phyloP scores from a whole-genome alignment of 108 stramenopile species.

The Nitzschia putrida region DNA sequence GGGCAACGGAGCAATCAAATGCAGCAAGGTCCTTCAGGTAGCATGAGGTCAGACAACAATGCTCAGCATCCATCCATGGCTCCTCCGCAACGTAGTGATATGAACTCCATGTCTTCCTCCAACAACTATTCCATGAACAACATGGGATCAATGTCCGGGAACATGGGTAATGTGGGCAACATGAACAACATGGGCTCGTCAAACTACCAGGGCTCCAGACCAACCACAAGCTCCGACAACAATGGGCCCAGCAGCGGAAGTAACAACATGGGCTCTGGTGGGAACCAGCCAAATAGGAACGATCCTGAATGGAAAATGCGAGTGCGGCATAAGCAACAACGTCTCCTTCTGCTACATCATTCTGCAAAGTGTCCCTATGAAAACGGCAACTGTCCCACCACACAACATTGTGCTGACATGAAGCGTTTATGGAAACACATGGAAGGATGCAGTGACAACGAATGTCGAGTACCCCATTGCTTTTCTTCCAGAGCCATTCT shows the following conservation, averaged over 20 bases:
- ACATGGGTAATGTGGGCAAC: neutral
- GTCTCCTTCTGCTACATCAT: conserved; percentile 92
- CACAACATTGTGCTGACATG: conserved; percentile 97
- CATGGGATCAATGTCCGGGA: conserved; percentile 8
- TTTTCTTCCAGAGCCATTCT: conserved; percentile 96
- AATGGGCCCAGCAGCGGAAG: neutral
- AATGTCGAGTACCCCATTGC: conserved; percentile 93
- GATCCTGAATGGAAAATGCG: conserved; percentile 87
- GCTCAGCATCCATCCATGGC: conserved; percentile 18
- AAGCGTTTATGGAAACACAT: conserved; percentile 98
- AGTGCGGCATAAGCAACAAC: conserved; percentile 97
- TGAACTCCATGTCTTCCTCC: conserved; percentile 17
- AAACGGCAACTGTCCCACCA: conserved; percentile 83
- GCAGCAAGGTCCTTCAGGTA: neutral
- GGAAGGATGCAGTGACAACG: conserved; percentile 95
- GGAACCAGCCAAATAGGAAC: conserved; percentile 45
- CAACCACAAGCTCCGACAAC: neutral
- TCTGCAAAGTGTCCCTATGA: conserved; percentile 95
- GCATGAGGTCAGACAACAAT: conserved; percentile 23
- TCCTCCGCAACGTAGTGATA: conserved; percentile 6
- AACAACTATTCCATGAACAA: conserved; percentile 10
- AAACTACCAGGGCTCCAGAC: conserved; percentile 12
- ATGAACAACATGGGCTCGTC: conserved; percentile 14
- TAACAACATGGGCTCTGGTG: neutral
- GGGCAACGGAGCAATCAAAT: conserved; percentile 18